phyloP scores from a whole-genome alignment of 106 monocot genomes.

The Acorus gramineus region DNA sequence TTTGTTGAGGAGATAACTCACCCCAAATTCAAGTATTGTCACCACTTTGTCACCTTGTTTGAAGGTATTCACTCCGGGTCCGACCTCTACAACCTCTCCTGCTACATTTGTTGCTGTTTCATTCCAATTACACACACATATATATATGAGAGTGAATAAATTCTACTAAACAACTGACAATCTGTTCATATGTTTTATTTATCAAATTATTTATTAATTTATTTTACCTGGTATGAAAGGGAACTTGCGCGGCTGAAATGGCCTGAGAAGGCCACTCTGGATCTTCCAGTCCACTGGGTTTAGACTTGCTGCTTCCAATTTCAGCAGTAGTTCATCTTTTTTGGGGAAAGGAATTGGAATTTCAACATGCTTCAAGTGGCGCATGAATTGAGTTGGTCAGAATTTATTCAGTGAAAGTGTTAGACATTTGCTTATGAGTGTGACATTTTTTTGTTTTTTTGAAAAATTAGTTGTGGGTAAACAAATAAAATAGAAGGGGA shows the following conservation, averaged over 20 bases:
- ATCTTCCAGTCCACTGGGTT: slow-evolving; percentile 14
- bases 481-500: no score
- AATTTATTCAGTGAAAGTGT: no score
- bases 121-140: not conserved
- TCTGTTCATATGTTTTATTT: no score
- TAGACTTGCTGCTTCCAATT: slow-evolving; percentile 8
- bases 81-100: slow-evolving; percentile 10
- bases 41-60: slow-evolving; percentile 13
- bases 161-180: no score
- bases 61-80: slow-evolving; percentile 9
- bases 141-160: no score
- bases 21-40: not conserved
- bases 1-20: not conserved
- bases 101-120: slow-evolving; percentile 4
- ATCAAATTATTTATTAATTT: no score
- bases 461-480: no score
- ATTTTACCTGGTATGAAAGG: slow-evolving; percentile 9
- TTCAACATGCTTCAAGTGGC: slow-evolving; percentile 5
- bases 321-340: slow-evolving; percentile 3
- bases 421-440: no score
- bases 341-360: slow-evolving; percentile 9
- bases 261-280: slow-evolving; percentile 5
- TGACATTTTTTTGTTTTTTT: no score
- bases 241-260: slow-evolving; percentile 10
- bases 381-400: no score